Base-by-base conservation (phyloP, 2,329 filamentous ascomycete species). In the Penicillium freii region DNA sequence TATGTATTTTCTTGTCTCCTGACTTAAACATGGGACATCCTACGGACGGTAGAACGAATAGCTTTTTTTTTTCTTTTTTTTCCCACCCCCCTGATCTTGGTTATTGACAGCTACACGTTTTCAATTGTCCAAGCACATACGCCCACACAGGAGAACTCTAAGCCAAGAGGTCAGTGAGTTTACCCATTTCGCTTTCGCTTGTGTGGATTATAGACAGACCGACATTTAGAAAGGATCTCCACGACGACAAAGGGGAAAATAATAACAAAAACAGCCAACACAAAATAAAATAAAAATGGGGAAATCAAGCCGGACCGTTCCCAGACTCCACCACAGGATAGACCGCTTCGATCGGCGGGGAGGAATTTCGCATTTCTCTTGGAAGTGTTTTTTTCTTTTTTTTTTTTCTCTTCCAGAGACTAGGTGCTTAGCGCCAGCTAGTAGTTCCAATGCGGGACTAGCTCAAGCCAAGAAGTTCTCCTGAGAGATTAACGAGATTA, bases 301-400 rank as follows among this genome's bases (percentile, higher is more conserved):
- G 59, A 40, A 46, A 51, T 25, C 59, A 61, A 53, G 55, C 56
- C 58, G 64, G 64, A 63, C 64, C 63, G 64, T 65, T 66, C 55
- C 57, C 55, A 64, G 62, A 54, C 58, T 36, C 64, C 64, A 64
- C 56, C 29, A 27, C 21, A 34, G 8, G 44, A 56, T 59, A 65
- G 60, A 61, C 64, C 60, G 58, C 57, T 56, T 65, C 62, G 62
- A 66, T 66, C 63, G 59, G 54, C 58, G 62, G 51, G 62, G 54
- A 58, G 55, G 47, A 47, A 51, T 42, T 27, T 57, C 42, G 43
- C 7, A 17, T 38, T 42, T 44, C 19, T 17, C 11, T 29, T 39
- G 13, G 8, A 23, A 21, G 23, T 19, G 7, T 48, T 40, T 45
- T 19, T 17, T 25, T 33, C 25, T 11, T 2, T 11, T 4, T 27